phyloP scores from a whole-genome alignment of 345 rosid genomes.

The Corchorus olitorius region DNA sequence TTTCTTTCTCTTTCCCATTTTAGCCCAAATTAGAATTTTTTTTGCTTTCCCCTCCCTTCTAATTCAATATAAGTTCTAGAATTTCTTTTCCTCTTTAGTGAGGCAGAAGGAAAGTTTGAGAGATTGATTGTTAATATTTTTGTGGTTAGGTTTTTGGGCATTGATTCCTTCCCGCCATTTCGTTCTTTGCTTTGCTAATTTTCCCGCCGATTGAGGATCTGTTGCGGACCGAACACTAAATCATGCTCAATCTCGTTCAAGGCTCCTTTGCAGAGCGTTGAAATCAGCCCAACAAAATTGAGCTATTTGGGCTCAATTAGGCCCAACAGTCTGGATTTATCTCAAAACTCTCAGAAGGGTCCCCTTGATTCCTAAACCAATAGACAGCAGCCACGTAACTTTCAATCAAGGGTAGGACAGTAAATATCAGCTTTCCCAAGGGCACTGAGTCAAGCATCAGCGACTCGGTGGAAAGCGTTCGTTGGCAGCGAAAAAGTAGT shows the following conservation, averaged over 20 bases:
- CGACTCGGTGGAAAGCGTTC: slow-evolving; percentile 9
- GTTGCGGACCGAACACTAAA: neutral
- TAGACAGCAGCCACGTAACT: neutral
- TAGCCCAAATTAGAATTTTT: neutral
- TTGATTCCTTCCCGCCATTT: slow-evolving; percentile 37
- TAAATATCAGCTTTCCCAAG: neutral
- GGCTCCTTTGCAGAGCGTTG: no score
- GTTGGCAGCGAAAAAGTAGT: slow-evolving; percentile 7
- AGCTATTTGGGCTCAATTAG: neutral
- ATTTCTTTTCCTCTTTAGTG: neutral
- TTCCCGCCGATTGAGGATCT: slow-evolving; percentile 27
- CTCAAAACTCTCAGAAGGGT: neutral
- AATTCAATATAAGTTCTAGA: neutral
- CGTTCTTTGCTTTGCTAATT: neutral
- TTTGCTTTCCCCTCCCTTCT: neutral
- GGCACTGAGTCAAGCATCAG: neutral
- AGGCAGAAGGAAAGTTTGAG: neutral
- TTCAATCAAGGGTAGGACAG: neutral
- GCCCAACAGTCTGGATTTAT: neutral
- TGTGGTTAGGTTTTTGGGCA: neutral
- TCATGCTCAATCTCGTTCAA: no score
- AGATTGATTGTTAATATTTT: neutral
- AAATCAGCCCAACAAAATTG: neutral
- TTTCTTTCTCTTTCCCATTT: slow-evolving; percentile 65
- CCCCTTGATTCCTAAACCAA: neutral